Evolutionary conservation across 1,139 yeast species (phyloP), one percentile per base, ranked within the genome.

Genomic region (Scheffersomyces parashehatae): DNA sequence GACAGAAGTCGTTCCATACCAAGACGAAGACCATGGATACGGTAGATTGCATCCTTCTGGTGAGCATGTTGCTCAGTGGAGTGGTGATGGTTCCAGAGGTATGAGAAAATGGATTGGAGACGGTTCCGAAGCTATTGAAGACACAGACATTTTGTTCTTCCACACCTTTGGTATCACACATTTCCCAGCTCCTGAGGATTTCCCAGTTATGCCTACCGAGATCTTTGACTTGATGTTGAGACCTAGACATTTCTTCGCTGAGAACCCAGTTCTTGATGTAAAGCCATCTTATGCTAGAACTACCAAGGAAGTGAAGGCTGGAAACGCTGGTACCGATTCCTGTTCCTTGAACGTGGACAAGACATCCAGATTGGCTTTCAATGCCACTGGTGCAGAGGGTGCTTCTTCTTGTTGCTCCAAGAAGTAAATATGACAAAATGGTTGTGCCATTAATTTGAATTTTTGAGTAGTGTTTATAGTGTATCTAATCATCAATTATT

Each of bases 121-220:
- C 54, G 89, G 88, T 45, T 48, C 68, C 8, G 89, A 77, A 41
- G 64, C 64, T 15, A 70, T 85, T 58, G 87, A 83, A 55, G 77
- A 85, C 67, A 81, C 86, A 35, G 91, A 85, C 61, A 76, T 85
- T 51, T 75, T 85, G 40, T 68, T 83, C 56, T 87, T 83, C 82
- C 93, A 85, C 65, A 85, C 91, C 31, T 86, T 86, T 60, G 95
- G 95, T 58, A 79, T 86, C 52, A 83, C 93, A 36, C 95, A 86
- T 61, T 83, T 85, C 79, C 95, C 95, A 48, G 83, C 91, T 10
- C 93, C 95, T 48, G 95, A 86, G 70, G 95, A 86, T 67, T 87
- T 85, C 83, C 93, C 95, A 48, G 81, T 87, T 53, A 86, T 86
- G 95, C 95, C 95, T 40, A 85, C 90, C 34, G 95, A 86, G 68